Conservation (phyloP, 352 stramenopile genomes). For the Globisporangium megalacanthum region DNA sequence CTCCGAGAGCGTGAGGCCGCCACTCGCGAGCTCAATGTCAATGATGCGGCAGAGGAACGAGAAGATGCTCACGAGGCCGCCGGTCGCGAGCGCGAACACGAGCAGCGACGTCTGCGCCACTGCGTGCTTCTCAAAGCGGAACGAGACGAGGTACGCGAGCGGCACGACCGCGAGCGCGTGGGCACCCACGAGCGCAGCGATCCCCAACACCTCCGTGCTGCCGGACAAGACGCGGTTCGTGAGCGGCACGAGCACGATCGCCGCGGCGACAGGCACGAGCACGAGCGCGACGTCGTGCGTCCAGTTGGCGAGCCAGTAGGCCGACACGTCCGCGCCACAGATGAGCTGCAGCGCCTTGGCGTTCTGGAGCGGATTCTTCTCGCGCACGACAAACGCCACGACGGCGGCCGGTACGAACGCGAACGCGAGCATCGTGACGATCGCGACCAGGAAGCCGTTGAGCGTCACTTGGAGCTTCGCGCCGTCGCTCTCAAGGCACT, state of each 20-base stretch:
- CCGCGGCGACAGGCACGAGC: slow-evolving; percentile 21
- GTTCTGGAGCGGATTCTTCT: slow-evolving; percentile 46
- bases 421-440: slow-evolving; percentile 40
- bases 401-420: slow-evolving; percentile 38
- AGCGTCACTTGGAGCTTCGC: slow-evolving; percentile 39
- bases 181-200: slow-evolving; percentile 17
- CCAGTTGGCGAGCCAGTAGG: slow-evolving; percentile 41
- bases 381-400: slow-evolving; percentile 39
- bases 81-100: slow-evolving; percentile 23
- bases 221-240: slow-evolving; percentile 15
- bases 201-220: slow-evolving; percentile 11
- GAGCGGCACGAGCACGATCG: slow-evolving; percentile 20
- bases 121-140: slow-evolving; percentile 29
- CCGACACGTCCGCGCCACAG: slow-evolving; percentile 26
- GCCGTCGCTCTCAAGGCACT: slow-evolving; percentile 21
- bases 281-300: slow-evolving; percentile 31
- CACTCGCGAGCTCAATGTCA: slow-evolving; percentile 16
- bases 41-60: slow-evolving; percentile 36
- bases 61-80: slow-evolving; percentile 29
- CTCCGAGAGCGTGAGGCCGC: slow-evolving; percentile 9
- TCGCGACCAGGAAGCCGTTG: slow-evolving; percentile 32
- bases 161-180: slow-evolving; percentile 22
- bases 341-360: slow-evolving; percentile 46
- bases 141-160: slow-evolving; percentile 31
- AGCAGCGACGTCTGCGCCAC: slow-evolving; percentile 31